Evolutionary conservation across 768 basidiomycete species (phyloP), one percentile per base, ranked within the genome.

Genomic region (Pholiota microspora): DNA sequence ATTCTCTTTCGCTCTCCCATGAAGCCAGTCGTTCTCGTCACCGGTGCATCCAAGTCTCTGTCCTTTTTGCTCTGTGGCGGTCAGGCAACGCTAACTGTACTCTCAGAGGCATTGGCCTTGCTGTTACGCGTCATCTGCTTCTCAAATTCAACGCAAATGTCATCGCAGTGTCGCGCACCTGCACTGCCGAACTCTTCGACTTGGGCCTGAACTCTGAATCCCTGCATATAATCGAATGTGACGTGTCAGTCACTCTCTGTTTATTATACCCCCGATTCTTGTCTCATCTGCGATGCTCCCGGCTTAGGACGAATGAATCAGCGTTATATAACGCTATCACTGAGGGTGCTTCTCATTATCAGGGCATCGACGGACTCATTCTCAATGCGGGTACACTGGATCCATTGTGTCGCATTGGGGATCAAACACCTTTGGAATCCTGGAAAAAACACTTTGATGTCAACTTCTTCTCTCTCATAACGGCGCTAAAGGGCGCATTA

Each of bases 391-490:
- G 81, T 3, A 81, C 78, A 0, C 69, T 94, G 21, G 83, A 86
- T 36, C 91, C 92, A 15, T 61, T 94, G 21, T 79, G 83, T 53
- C 77, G 75, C 34, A 80, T 89, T 49, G 76, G 69, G 13, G 78
- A 81, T 44, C 70, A 74, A 31, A 74, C 77, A 7, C 67, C 78
- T 13, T 59, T 88, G 34, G 76, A 81, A 50, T 70, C 72, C 18
- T 92, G 90, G 91, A 86, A 81, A 64, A 62, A 67, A 21, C 80
- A 85, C 63, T 92, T 96, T 65, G 88, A 94, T 60, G 77, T 91
- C 71, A 96, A 95, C 69, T 87, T 96, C 70, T 92, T 93, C 73
- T 91, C 93, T 1, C 77, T 92, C 16, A 73, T 96, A 42, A 79
- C 83, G 29, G 80, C 89, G 21, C 62, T 94, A 28, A 80, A 86